Percentiles rank a stretch among this genome's conserved stretches.
Evolutionary conservation across 2,329 filamentous ascomycete genomes (phyloP).

Genomic region (Neofusicoccum umdonicola): DNA sequence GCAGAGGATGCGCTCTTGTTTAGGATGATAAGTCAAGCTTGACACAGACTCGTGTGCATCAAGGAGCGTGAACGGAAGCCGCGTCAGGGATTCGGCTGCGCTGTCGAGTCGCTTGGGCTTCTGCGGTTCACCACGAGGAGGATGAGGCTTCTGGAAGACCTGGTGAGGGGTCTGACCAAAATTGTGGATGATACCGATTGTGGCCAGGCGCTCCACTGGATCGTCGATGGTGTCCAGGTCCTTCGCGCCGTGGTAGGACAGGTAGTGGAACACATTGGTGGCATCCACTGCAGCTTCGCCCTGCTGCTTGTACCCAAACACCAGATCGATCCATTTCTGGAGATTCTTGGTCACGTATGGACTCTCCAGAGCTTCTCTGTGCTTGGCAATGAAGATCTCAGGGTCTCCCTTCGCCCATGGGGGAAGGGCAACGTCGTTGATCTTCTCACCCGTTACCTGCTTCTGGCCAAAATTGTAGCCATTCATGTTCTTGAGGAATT

Average conservation of each 20-base stretch:
- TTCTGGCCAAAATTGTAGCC: slow-evolving; percentile 88
- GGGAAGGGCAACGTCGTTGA: slow-evolving; percentile 85
- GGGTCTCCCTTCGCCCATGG: slow-evolving; percentile 97
- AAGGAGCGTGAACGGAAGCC: slow-evolving; percentile 74
- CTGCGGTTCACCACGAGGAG: slow-evolving; percentile 66
- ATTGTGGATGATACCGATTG: slow-evolving; percentile 96
- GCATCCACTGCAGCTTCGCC: slow-evolving; percentile 89
- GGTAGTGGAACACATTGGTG: slow-evolving; percentile 91
- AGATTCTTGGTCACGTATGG: slow-evolving; percentile 86
- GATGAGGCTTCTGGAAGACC: slow-evolving; percentile 80
- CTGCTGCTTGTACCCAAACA: slow-evolving; percentile 92
- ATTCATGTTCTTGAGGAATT: slow-evolving; percentile 93
- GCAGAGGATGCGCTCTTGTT: slow-evolving; percentile 78
- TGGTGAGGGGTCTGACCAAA: slow-evolving; percentile 98
- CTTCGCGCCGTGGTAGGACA: slow-evolving; percentile 91
- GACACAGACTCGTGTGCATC: slow-evolving; percentile 75
- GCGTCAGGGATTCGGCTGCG: slow-evolving; percentile 70
- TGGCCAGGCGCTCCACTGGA: slow-evolving; percentile 79
- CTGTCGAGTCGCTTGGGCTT: slow-evolving; percentile 74
- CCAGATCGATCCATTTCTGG: slow-evolving; percentile 92
- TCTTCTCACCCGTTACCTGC: slow-evolving; percentile 74
- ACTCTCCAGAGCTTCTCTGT: slow-evolving; percentile 92
- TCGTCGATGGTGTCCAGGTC: slow-evolving; percentile 90
- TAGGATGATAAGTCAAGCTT: slow-evolving; percentile 73
- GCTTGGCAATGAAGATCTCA: slow-evolving; percentile 90